Base-by-base conservation (phyloP, 2,329 filamentous ascomycete genomes). In the Hysterium pulicare region DNA sequence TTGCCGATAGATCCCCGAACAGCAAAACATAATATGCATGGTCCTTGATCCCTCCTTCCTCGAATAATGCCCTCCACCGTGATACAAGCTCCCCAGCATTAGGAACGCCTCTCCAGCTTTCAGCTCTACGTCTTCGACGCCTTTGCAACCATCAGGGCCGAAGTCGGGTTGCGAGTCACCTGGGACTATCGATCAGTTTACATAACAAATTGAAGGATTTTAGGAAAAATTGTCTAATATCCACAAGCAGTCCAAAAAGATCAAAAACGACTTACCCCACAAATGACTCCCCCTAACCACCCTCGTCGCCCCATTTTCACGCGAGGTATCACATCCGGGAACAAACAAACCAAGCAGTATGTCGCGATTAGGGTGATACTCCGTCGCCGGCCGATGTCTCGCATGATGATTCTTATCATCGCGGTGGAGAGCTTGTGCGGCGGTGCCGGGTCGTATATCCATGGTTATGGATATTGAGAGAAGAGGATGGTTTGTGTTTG, bases 391-490 rank as follows among this genome's bases (percentile, higher is more conserved):
- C 3, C 37, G 16, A 44, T 70, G 66, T 4, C 60, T 53, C 5
- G 59, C 60, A 40, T 69, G 67, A 38, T 68, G 66, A 41, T 66
- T 68, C 45, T 68, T 69, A 46, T 70, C 67, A 41, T 68, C 65
- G 4, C 67, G 62, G 40, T 69, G 66, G 5, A 69, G 53, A 7
- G 54, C 50, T 41, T 68, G 65, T 1, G 65, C 53, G 4, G 51
- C 43, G 2, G 58, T 61, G 3, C 62, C 59, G 0, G 66, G 62
- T 5, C 57, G 61, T 1, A 61, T 61, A 35, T 62, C 59, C 55
- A 69, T 66, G 1, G 67, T 63, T 36, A 68, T 69, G 16, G 64
- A 51, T 20, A 67, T 67, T 5, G 62, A 67, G 5, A 70, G 56
- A 1, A 67, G 46, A 2, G 67, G 67, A 28, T 66, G 53, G 5